A percentile compares a stretch with the other conserved stretches of the same genome.
Evolutionary conservation across 768 basidiomycete species (phyloP).

Genomic region (Cystofilobasidium macerans): DNA sequence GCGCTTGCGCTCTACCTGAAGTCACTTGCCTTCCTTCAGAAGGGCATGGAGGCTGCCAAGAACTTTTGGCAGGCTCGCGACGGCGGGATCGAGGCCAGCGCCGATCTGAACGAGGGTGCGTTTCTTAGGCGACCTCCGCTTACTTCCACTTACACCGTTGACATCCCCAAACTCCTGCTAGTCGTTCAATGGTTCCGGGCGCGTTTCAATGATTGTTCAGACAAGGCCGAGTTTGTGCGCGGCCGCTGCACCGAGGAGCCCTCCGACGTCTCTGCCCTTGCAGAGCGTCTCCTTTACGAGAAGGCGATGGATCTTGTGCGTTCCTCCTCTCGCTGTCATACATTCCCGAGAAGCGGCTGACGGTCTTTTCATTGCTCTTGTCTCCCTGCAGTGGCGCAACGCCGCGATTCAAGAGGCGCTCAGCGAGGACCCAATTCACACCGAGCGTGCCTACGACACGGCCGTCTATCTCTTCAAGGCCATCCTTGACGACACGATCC

Average conservation of each 20-base stretch:
- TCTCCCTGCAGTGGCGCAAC: constrained; percentile 63
- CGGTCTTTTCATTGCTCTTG: not conserved
- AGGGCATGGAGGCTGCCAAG: constrained; percentile 70
- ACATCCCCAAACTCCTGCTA: constrained; percentile 20
- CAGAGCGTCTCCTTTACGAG: constrained; percentile 87
- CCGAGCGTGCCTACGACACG: constrained; percentile 89
- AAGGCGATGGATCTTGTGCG: constrained; percentile 73
- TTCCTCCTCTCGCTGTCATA: constrained; percentile 26
- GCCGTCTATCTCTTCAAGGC: constrained; percentile 89
- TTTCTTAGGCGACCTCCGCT: constrained; percentile 38
- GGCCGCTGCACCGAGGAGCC: constrained; percentile 49
- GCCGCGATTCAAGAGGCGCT: constrained; percentile 84
- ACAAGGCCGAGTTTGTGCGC: constrained; percentile 59
- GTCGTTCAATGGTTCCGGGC: constrained; percentile 73
- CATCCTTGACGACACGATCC: constrained; percentile 62
- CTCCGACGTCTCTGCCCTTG: constrained; percentile 66
- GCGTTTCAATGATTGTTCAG: constrained; percentile 87
- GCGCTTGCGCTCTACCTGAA: constrained; percentile 36
- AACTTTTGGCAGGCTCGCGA: constrained; percentile 37
- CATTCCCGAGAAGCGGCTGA: not conserved
- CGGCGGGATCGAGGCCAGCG: constrained; percentile 31
- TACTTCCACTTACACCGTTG: too few relatives aligned
- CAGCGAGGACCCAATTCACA: constrained; percentile 64
- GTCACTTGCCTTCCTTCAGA: constrained; percentile 75
- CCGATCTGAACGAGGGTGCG: constrained; percentile 48